These are phyloP conservation scores for Barnettozyma hawaiiensis DNA, from an alignment of 1,139 yeast species.

Conservation along the genomic window DNA sequence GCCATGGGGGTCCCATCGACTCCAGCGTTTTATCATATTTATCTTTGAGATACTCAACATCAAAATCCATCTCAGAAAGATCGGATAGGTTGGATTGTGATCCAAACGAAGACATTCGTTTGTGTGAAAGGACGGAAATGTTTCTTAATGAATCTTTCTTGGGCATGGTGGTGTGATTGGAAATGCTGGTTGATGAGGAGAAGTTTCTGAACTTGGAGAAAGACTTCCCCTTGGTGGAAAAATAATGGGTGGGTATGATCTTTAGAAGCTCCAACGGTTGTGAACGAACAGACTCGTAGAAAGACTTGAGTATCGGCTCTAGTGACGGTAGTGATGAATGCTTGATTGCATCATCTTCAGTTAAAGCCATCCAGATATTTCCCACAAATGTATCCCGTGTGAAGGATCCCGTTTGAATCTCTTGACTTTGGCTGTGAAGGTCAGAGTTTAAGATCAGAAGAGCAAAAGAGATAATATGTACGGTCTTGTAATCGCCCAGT, in stretches of 20 bases:
- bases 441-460: conserved; percentile 70
- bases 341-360: conserved; percentile 33
- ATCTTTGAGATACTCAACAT: conserved; percentile 20
- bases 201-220: conserved; percentile 9
- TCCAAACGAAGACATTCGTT: conserved; percentile 22
- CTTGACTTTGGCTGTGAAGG: conserved; percentile 46
- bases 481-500: conserved; percentile 54
- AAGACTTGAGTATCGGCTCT: conserved; percentile 6
- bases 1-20: conserved; percentile 70
- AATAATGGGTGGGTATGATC: background rate
- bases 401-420: conserved; percentile 24
- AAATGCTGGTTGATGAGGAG: conserved; percentile 7
- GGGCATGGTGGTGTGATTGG: background rate
- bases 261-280: conserved; percentile 17
- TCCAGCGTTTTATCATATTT: conserved; percentile 52
- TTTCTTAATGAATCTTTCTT: conserved; percentile 15
- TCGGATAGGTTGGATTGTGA: conserved; percentile 17
- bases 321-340: conserved; percentile 25
- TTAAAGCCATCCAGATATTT: conserved; percentile 45
- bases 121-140: conserved; percentile 18
- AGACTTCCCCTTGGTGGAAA: conserved; percentile 2
- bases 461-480: conserved; percentile 70
- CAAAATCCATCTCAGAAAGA: conserved; percentile 19
- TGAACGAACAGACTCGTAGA: conserved; percentile 16
- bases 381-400: conserved; percentile 43